A percentile compares a stretch with the other conserved stretches of the same genome.
These are phyloP conservation scores for Solanum hybrid DNA, from an alignment of 305 asterid genomes.

Conservation along the genomic window DNA sequence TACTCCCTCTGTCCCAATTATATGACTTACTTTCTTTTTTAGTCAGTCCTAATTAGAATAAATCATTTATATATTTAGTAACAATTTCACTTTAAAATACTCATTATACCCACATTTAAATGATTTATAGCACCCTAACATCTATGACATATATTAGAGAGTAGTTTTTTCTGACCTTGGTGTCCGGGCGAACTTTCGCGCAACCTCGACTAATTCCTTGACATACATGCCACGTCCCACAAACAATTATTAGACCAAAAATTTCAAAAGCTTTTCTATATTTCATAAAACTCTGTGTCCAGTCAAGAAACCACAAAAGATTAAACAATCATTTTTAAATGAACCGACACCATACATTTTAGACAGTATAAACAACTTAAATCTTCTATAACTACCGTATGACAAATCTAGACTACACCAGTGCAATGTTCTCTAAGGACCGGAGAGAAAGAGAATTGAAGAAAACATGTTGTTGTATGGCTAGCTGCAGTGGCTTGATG, in stretches of 20 bases:
- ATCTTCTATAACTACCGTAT: not conserved
- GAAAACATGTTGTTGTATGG: conserved; percentile 72
- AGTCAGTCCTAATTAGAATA: not conserved
- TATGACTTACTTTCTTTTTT: too few species aligned
- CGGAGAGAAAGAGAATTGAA: not conserved
- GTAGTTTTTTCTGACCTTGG: not conserved
- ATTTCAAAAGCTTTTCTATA: not conserved
- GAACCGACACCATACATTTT: not conserved
- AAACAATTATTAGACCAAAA: not conserved
- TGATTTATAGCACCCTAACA: not conserved
- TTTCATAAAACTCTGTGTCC: not conserved
- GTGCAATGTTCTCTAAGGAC: not conserved
- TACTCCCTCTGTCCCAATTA: too few species aligned
- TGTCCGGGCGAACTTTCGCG: not conserved
- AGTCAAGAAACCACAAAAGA: conserved; percentile 9
- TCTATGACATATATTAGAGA: not conserved
- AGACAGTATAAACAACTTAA: not conserved
- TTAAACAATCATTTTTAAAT: conserved; percentile 15
- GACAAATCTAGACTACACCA: not conserved
- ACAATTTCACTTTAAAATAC: not conserved
- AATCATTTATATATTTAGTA: not conserved
- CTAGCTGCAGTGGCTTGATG: conserved; percentile 89
- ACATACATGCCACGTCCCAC: not conserved
- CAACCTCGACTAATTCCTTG: not conserved
- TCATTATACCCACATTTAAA: not conserved